Evolutionary conservation across 768 basidiomycete species (phyloP), one percentile per base, ranked within the genome.

Genomic region (Lactarius quietus): DNA sequence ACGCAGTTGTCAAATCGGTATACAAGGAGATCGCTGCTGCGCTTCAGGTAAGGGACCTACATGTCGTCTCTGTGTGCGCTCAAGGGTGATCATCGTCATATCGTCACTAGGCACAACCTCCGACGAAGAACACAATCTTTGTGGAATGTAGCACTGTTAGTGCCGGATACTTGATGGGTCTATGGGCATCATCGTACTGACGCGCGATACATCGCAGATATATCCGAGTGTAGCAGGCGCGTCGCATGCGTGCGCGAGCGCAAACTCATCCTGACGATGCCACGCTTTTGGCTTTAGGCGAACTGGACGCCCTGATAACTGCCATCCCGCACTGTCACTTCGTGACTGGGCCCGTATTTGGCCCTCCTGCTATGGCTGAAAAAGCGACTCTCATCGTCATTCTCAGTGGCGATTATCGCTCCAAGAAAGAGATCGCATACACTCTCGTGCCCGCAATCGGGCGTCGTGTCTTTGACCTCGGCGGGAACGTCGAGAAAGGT

Each of bases 401-500:
- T 53, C 88, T 95, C 83, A 86, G 87, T 10, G 93, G 94, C 6
- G 88, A 93, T 72, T 82, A 84, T 70, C 86, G 88, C 66, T 87
- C 89, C 51, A 95, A 94, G 81, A 89, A 92, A 72, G 84, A 89
- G 72, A 83, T 89, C 9, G 86, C 86, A 1, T 83, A 91, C 72
- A 78, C 89, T n/a, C 80, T 93, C 33, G 86, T 93, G 0, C 93
- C 93, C 17, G 84, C 87, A 6, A 82, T 93, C 54, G 94, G 87
- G 23, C 80, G 84, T 66, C 93, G 91, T 73, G 84, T 87, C 35
- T 75, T 88, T 26, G 94, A 95, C 73, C 81, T 96, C 14, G 94
- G 94, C 29, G 87, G 84, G 29, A 93, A 95, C 73, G 80, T 95
- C 36, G 91, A 94, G 77, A 89, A 91, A 76, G 92, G 90, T 83